These are phyloP conservation scores for Russula emetica DNA, from an alignment of 768 basidiomycete species.

Conservation along the genomic window DNA sequence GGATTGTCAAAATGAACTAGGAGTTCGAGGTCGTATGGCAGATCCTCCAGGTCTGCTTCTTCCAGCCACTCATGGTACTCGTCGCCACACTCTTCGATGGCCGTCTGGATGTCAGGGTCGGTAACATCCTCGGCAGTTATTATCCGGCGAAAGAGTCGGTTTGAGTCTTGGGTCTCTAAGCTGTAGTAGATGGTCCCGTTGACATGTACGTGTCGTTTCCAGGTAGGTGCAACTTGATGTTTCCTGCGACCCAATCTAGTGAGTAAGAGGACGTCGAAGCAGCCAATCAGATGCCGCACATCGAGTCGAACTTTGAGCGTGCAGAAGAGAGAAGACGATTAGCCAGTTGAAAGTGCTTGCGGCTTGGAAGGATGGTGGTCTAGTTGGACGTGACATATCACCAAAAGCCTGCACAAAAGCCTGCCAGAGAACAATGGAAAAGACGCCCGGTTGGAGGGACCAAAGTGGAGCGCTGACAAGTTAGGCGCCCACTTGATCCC, in stretches of 20 bases:
- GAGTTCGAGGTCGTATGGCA: constrained; percentile 14
- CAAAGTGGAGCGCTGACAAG: too few species aligned
- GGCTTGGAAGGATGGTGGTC: background rate
- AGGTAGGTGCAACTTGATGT: background rate
- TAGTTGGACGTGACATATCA: constrained; percentile 1
- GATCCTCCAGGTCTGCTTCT: constrained; percentile 17
- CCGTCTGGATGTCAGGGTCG: background rate
- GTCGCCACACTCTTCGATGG: constrained; percentile 6
- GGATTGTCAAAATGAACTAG: constrained; percentile 5
- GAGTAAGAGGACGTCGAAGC: background rate
- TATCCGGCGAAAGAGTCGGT: background rate
- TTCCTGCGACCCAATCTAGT: constrained; percentile 1
- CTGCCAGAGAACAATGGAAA: constrained; percentile 4
- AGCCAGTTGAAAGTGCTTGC: background rate
- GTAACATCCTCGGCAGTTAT: constrained; percentile 11
- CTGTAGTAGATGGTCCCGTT: constrained; percentile 17
- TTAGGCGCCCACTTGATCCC: too few species aligned
- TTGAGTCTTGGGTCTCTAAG: background rate
- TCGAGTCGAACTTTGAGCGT: background rate
- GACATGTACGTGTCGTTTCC: constrained; percentile 10
- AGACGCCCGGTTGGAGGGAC: background rate
- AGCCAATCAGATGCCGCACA: background rate
- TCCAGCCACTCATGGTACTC: constrained; percentile 13
- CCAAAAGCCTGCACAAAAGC: background rate
- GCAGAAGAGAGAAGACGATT: background rate